Conservation (phyloP, 2,329 filamentous ascomycete genomes). For the Scorias spongiosa region DNA sequence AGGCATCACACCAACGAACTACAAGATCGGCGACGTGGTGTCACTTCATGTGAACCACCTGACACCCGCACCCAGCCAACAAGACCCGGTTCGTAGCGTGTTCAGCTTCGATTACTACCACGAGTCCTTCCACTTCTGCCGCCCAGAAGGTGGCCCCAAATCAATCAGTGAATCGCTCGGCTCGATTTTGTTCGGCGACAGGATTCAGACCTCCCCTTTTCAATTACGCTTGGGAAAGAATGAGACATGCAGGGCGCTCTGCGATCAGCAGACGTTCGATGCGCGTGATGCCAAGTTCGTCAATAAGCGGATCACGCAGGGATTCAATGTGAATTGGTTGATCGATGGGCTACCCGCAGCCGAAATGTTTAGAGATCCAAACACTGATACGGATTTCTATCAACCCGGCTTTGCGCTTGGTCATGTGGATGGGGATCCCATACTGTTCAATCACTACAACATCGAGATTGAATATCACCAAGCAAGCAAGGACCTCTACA, state of each 20-base stretch:
- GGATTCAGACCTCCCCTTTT: slow-evolving; percentile 93
- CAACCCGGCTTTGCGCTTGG: slow-evolving; percentile 75
- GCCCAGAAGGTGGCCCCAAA: slow-evolving; percentile 59
- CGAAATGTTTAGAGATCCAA: slow-evolving; percentile 62
- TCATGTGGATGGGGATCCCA: slow-evolving; percentile 39
- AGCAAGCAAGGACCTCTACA: slow-evolving; percentile 54
- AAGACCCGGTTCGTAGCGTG: slow-evolving; percentile 78
- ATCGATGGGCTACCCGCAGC: slow-evolving; percentile 88
- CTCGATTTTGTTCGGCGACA: slow-evolving; percentile 92
- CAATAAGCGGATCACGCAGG: slow-evolving; percentile 65
- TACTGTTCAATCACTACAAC: slow-evolving; percentile 90
- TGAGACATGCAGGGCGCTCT: slow-evolving; percentile 73
- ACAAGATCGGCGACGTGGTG: slow-evolving; percentile 63
- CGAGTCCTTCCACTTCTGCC: slow-evolving; percentile 73
- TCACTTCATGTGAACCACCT: slow-evolving; percentile 87
- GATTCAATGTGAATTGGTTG: slow-evolving; percentile 89
- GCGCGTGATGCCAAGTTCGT: slow-evolving; percentile 59
- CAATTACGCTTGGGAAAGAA: slow-evolving; percentile 75
- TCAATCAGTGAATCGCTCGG: slow-evolving; percentile 79
- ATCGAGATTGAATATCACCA: slow-evolving; percentile 87
- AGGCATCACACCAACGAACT: slow-evolving; percentile 74
- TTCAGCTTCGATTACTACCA: slow-evolving; percentile 96
- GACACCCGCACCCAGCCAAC: slow-evolving; percentile 63
- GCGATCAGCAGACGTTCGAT: slow-evolving; percentile 50
- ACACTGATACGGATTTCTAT: slow-evolving; percentile 68